Evolutionary conservation across 1,284 basidiomycete species (phyloP).

Genomic region (Apiotrichum veenhuisii): DNA sequence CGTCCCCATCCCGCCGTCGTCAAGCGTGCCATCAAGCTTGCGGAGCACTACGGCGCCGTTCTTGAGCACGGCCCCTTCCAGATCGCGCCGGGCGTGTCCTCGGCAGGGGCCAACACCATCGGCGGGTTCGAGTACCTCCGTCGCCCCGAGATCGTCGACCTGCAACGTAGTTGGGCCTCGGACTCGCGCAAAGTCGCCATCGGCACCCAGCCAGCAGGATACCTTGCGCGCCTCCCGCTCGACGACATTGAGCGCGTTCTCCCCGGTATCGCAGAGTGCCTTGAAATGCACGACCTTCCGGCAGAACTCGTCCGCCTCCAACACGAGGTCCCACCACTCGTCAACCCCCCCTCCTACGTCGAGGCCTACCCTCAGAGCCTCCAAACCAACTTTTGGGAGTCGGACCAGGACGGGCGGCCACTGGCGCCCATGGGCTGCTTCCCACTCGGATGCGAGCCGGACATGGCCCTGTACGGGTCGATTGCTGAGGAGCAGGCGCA

Average conservation of each 20-base stretch:
- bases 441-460: constrained; percentile 9
- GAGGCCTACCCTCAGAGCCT: not conserved
- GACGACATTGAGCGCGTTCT: constrained; percentile 3
- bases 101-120: not conserved
- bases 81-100: not conserved
- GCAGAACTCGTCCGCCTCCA: not conserved
- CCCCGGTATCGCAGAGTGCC: constrained; percentile 1
- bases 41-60: constrained; percentile 12
- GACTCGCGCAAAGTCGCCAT: not conserved
- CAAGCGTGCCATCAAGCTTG: constrained; percentile 7
- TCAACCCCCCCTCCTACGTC: constrained; percentile 4
- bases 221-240: not conserved
- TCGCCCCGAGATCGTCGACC: constrained; percentile 10
- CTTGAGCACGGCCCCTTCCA: constrained; percentile 8
- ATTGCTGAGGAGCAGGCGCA: constrained; percentile 8
- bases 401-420: constrained; percentile 1
- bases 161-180: constrained; percentile 7
- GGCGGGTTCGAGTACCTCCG: constrained; percentile 14
- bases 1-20: constrained; percentile 11
- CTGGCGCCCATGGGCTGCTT: constrained; percentile 6
- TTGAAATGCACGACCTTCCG: not conserved
- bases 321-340: not conserved
- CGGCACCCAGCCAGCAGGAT: not conserved
- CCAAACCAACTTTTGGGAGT: constrained; percentile 4
- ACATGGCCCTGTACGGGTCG: not conserved